These are phyloP conservation scores for Acanthamoeba castellanii DNA, from an alignment of 208 protist genomes.

Conservation along the genomic window DNA sequence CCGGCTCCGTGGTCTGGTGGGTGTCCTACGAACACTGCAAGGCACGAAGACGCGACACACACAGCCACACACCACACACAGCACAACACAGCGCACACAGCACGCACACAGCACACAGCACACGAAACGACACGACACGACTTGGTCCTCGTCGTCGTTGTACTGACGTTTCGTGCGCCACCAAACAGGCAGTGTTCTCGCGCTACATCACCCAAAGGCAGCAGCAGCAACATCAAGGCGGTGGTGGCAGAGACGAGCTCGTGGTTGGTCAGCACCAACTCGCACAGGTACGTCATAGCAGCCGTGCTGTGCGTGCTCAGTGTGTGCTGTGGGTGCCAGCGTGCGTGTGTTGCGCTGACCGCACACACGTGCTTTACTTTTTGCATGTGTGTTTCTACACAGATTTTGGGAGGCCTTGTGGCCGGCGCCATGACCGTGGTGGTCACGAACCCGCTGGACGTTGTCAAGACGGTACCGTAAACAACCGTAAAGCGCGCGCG, in stretches of 20 bases:
- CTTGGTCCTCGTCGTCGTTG: too few relatives aligned
- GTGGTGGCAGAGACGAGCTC: background rate
- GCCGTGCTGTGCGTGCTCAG: too few relatives aligned
- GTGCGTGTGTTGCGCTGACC: too few relatives aligned
- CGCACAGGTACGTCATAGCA: background rate
- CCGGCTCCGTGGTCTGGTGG: slow-evolving; percentile 23
- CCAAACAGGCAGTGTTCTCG: slow-evolving; percentile 12
- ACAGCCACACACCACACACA: too few relatives aligned
- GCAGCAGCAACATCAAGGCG: background rate
- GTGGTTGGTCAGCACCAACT: background rate
- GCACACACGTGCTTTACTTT: too few relatives aligned
- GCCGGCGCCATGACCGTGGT: background rate
- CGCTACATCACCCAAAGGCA: background rate
- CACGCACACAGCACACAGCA: too few relatives aligned
- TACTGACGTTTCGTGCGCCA: background rate
- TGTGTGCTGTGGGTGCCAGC: too few relatives aligned
- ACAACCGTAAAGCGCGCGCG: too few relatives aligned
- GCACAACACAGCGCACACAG: background rate
- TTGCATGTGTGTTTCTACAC: background rate
- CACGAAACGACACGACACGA: too few relatives aligned
- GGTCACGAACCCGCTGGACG: slow-evolving; percentile 13
- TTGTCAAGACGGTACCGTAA: slow-evolving; percentile 19
- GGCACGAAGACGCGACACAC: too few relatives aligned
- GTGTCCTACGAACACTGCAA: slow-evolving; percentile 31
- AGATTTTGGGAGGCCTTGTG: slow-evolving; percentile 11